These are phyloP conservation scores for Starmera amethionina DNA, from an alignment of 805 yeast species.

Conservation along the genomic window DNA sequence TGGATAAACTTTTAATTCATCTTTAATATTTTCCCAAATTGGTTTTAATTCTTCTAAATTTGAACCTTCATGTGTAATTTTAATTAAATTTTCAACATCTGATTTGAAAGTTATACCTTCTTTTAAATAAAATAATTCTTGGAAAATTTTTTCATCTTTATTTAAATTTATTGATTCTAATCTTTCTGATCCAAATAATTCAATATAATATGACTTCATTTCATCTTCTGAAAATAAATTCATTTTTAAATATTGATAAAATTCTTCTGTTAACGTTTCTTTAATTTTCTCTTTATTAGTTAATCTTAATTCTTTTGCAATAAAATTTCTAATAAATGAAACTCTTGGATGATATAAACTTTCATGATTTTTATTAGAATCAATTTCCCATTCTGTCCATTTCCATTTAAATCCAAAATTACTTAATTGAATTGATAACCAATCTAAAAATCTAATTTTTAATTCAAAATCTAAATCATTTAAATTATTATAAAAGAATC, in stretches of 20 bases:
- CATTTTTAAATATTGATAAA: constrained; percentile 37
- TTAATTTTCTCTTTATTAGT: constrained; percentile 66
- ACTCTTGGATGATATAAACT: constrained; percentile 59
- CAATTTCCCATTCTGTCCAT: constrained; percentile 88
- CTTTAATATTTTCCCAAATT: constrained; percentile 21
- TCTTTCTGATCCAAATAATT: constrained; percentile 21
- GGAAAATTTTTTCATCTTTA: constrained; percentile 13
- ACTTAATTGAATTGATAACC: constrained; percentile 90
- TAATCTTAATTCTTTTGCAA: constrained; percentile 75
- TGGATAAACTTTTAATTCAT: constrained; percentile 20
- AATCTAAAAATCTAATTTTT: constrained; percentile 63
- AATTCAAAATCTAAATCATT: constrained; percentile 68
- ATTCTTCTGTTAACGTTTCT: constrained; percentile 58
- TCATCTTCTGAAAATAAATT: constrained; percentile 26
- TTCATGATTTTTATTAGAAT: constrained; percentile 35
- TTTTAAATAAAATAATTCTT: constrained; percentile 29
- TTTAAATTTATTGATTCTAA: constrained; percentile 11
- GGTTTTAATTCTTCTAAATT: constrained; percentile 21
- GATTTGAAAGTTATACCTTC: constrained; percentile 26
- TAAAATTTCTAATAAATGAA: constrained; percentile 65
- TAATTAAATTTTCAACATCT: constrained; percentile 27
- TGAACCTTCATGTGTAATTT: constrained; percentile 24
- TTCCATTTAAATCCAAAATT: constrained; percentile 96
- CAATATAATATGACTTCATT: constrained; percentile 26
- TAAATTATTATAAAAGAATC: constrained; percentile 66